Base-by-base conservation (phyloP, 331 rosid genomes). In the Prunus yedoensis region DNA sequence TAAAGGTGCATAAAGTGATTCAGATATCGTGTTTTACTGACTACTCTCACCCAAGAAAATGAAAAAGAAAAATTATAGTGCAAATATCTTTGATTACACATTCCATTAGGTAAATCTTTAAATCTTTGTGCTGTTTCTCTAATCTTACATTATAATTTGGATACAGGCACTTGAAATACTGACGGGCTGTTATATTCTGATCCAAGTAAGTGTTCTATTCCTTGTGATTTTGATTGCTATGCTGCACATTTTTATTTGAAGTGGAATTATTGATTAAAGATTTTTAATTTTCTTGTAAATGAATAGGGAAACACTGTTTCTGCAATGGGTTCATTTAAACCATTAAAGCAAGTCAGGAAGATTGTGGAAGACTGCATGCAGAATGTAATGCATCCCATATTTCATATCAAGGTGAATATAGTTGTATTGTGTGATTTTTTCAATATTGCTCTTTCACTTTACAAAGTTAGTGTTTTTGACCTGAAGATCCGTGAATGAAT, bases 91-190 rank as follows among this genome's bases (percentile, higher is more conserved):
- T 77, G 50, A 38, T 30, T 46, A 45, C 18, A 46, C 58, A 60
- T 61, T 59, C 59, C 32, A 2, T 69, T 61, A 18, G 35, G 35
- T 75, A 50, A 17, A 76, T 60, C 16, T 35, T 69, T 51, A 50
- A 50, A 57, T 75, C 52, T 11, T 61, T 52, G 9, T 6, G 21
- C 4, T 25, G 63, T 53, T 45, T 73, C 43, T 61, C 70, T 63
- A 12, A 76, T 43, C 60, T 51, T 35, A n/a, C 80, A 63, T 28
- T 51, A 20, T 78, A 69, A 7, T 73, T 82, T 70, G 62, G 10
- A 25, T 83, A 87, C 93, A 94, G 98, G 98, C 98, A 35, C 96
- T 94, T 71, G 99, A 94, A 84, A 94, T 94, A 82, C 86, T 94
- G 84, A 79, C 97, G 0, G 92, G 97, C 68, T 94, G 97, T 89